Percentiles rank a stretch among this genome's conserved stretches.
Conservation (phyloP, 352 stramenopile species). For the Phytophthora colocasiae region DNA sequence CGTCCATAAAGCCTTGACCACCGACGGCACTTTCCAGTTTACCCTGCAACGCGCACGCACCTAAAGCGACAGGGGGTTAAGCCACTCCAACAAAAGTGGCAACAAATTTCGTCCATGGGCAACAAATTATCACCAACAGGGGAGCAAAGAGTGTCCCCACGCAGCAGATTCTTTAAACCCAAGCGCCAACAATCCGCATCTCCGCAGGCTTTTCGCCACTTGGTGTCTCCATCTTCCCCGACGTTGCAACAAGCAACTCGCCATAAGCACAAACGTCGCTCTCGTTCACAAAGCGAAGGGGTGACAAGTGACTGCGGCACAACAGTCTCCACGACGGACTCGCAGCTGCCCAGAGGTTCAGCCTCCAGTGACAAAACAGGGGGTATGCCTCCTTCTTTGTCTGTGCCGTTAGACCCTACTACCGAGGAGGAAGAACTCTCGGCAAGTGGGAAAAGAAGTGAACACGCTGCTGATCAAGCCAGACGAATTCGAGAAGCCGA, state of each 20-base stretch:
- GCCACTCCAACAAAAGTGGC: not conserved
- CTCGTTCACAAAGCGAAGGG: conserved; percentile 40
- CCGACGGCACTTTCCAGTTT: conserved; percentile 30
- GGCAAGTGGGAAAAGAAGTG: conserved; percentile 9
- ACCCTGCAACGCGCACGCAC: conserved; percentile 10
- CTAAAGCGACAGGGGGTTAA: conserved; percentile 1
- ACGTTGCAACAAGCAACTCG: conserved; percentile 6
- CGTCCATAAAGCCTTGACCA: conserved; percentile 5
- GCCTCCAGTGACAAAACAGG: conserved; percentile 23
- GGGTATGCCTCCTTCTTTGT: conserved; percentile 6
- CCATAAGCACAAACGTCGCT: conserved; percentile 28
- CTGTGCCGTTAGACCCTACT: conserved; percentile 23
- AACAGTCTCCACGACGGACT: conserved; percentile 33
- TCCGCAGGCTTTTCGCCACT: conserved; percentile 6
- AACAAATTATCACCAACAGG: conserved; percentile 23
- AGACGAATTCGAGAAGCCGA: conserved; percentile 66
- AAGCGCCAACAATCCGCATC: conserved; percentile 17
- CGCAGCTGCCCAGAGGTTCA: conserved; percentile 29
- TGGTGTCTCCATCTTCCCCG: conserved; percentile 26
- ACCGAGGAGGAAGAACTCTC: conserved; percentile 33
- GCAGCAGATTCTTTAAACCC: conserved; percentile 22
- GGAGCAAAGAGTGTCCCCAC: conserved; percentile 18
- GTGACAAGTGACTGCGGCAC: conserved; percentile 45
- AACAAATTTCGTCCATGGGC: conserved; percentile 31
- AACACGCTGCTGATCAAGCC: conserved; percentile 24